A percentile compares a stretch with the other conserved stretches of the same genome.
These are phyloP conservation scores for Ceratocystiopsis sp. DNA, from an alignment of 2,329 filamentous ascomycete genomes.

Conservation along the genomic window DNA sequence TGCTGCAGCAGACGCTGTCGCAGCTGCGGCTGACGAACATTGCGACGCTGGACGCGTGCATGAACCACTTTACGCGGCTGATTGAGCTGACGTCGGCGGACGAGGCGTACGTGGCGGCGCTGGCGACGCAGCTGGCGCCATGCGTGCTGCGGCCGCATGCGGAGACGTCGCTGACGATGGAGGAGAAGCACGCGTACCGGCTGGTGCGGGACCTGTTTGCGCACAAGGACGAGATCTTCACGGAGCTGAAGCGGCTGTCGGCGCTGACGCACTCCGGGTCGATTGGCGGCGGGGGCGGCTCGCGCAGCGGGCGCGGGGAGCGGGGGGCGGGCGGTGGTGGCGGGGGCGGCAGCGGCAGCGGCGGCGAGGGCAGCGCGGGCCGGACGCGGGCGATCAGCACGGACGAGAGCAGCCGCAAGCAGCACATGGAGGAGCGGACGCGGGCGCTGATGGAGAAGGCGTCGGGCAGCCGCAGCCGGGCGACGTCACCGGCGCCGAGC, in stretches of 20 bases:
- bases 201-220: slow-evolving; percentile 82
- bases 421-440: slow-evolving; percentile 85
- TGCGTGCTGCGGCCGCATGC: slow-evolving; percentile 76
- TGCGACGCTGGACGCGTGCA: slow-evolving; percentile 92
- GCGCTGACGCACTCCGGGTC: slow-evolving; percentile 39
- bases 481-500: slow-evolving; percentile 53
- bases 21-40: slow-evolving; percentile 94
- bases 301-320: not conserved
- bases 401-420: slow-evolving; percentile 87
- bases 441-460: slow-evolving; percentile 58
- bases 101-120: slow-evolving; percentile 59
- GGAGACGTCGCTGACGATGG: slow-evolving; percentile 83
- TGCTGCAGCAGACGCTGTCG: slow-evolving; percentile 88
- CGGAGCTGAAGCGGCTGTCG: slow-evolving; percentile 82
- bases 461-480: slow-evolving; percentile 49
- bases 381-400: slow-evolving; percentile 80
- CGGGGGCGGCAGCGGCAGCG: not conserved
- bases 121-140: slow-evolving; percentile 61
- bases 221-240: slow-evolving; percentile 91
- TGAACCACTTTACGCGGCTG: slow-evolving; percentile 92
- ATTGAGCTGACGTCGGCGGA: slow-evolving; percentile 95
- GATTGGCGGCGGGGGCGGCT: not conserved
- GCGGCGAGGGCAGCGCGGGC: not conserved
- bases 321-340: slow-evolving; percentile 7
- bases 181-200: slow-evolving; percentile 83